Evolutionary conservation across 2,329 filamentous ascomycete species (phyloP).

Genomic region (Fusarium hainanense): DNA sequence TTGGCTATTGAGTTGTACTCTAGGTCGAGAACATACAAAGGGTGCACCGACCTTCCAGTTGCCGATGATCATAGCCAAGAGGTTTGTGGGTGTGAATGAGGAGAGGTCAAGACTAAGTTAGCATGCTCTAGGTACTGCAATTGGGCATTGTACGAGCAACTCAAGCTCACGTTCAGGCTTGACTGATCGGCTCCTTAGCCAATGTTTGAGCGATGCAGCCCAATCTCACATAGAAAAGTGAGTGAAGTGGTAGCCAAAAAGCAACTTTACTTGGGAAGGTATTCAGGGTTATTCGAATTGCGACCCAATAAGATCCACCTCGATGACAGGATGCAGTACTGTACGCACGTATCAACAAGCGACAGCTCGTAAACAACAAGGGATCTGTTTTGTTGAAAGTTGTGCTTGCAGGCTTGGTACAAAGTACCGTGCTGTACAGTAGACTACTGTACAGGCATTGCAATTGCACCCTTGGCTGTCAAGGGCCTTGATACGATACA

Average conservation of each 20-base stretch:
- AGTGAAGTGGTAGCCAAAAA: slow-evolving; percentile 16
- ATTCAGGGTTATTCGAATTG: slow-evolving; percentile 16
- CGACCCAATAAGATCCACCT: slow-evolving; percentile 30
- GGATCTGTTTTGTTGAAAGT: neutral
- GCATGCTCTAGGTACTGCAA: slow-evolving; percentile 6
- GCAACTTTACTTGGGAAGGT: slow-evolving; percentile 12
- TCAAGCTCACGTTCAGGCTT: neutral
- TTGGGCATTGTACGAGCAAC: slow-evolving; percentile 16
- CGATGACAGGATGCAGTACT: slow-evolving; percentile 4
- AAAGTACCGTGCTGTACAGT: neutral
- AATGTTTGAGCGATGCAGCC: slow-evolving; percentile 11
- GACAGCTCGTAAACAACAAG: neutral
- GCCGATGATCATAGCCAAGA: neutral
- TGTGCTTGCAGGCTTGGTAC: neutral
- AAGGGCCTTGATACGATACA: slow-evolving; percentile 24
- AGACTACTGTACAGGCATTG: neutral
- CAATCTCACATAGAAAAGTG: slow-evolving; percentile 10
- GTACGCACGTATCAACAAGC: neutral
- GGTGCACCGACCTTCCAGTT: slow-evolving; percentile 3
- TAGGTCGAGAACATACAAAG: slow-evolving; percentile 7
- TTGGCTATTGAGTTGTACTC: neutral
- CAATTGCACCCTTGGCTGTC: slow-evolving; percentile 10
- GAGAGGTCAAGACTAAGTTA: slow-evolving; percentile 14
- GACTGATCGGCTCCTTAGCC: neutral
- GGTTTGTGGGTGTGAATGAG: slow-evolving; percentile 10